Percentiles rank a stretch among this genome's conserved stretches.
phyloP scores from a whole-genome alignment of 1,284 basidiomycete genomes.

The Boletus mariae region DNA sequence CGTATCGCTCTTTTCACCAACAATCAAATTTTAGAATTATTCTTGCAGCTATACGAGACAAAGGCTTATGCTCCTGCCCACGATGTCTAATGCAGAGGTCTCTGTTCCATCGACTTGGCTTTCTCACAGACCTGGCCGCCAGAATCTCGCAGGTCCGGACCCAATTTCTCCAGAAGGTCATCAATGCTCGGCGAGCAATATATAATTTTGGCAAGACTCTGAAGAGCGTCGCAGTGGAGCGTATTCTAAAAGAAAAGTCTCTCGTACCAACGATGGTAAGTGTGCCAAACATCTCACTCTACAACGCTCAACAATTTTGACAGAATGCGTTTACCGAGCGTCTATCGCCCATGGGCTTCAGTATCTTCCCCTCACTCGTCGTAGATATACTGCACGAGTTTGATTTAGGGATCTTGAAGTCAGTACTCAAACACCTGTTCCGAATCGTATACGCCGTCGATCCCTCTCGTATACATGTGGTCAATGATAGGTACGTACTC shows the following conservation, averaged over 20 bases:
- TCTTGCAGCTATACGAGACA: not conserved
- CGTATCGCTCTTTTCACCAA: too few relatives aligned
- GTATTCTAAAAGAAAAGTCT: not conserved
- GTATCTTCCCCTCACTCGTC: not conserved
- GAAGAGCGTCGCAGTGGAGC: not conserved
- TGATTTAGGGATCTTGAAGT: not conserved
- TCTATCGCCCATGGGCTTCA: not conserved
- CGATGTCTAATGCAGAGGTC: not conserved
- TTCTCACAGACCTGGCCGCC: not conserved
- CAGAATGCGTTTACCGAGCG: not conserved
- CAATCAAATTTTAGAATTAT: not conserved
- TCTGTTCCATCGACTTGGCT: not conserved
- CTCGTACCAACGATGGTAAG: not conserved
- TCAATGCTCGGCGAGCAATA: not conserved
- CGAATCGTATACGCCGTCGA: not conserved
- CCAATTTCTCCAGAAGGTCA: not conserved
- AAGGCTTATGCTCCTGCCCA: not conserved
- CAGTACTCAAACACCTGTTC: not conserved
- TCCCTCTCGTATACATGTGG: not conserved
- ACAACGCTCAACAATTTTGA: not conserved
- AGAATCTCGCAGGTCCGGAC: not conserved
- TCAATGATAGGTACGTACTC: not conserved
- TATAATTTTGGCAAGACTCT: not conserved
- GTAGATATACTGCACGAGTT: not conserved
- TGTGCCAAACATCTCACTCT: not conserved